phyloP scores from a whole-genome alignment of 768 basidiomycete genomes.

The Boletales sp. region DNA sequence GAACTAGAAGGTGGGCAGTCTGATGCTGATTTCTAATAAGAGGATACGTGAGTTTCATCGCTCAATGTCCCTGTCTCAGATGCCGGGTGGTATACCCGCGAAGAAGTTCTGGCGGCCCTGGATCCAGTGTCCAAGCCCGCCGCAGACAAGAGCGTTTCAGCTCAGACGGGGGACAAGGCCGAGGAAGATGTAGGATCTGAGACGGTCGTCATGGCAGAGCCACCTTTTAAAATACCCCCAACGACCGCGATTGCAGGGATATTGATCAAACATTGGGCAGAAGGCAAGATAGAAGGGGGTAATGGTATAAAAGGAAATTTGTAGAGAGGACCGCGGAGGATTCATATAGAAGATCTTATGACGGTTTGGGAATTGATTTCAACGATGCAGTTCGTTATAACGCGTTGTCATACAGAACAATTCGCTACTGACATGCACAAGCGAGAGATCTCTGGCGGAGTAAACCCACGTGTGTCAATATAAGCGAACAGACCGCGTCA shows the following conservation, averaged over 20 bases:
- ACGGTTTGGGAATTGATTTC: background rate
- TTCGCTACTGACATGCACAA: too few relatives aligned
- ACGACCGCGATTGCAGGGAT: slow-evolving; percentile 79
- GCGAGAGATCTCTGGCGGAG: too few relatives aligned
- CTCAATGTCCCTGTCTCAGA: slow-evolving; percentile 45
- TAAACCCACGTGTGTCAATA: too few relatives aligned
- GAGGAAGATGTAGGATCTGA: slow-evolving; percentile 15
- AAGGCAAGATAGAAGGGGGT: slow-evolving; percentile 48
- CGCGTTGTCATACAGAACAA: too few relatives aligned
- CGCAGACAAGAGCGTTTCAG: slow-evolving; percentile 23
- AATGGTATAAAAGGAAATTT: slow-evolving; percentile 40
- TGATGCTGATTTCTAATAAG: background rate
- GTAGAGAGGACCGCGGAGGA: slow-evolving; percentile 26
- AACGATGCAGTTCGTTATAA: background rate
- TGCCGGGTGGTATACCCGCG: slow-evolving; percentile 83
- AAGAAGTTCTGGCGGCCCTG: slow-evolving; percentile 64
- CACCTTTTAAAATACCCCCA: slow-evolving; percentile 73
- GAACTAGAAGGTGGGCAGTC: slow-evolving; percentile 73
- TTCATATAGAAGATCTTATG: background rate
- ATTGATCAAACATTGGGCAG: slow-evolving; percentile 78
- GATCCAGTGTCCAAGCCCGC: slow-evolving; percentile 25
- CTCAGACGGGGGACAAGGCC: slow-evolving; percentile 19
- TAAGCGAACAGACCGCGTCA: background rate
- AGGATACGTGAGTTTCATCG: background rate
- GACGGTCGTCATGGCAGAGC: slow-evolving; percentile 32